A percentile compares a stretch with the other conserved stretches of the same genome.
Evolutionary conservation across 2,329 filamentous ascomycete genomes (phyloP).

Genomic region (Colletotrichum theobromicola): DNA sequence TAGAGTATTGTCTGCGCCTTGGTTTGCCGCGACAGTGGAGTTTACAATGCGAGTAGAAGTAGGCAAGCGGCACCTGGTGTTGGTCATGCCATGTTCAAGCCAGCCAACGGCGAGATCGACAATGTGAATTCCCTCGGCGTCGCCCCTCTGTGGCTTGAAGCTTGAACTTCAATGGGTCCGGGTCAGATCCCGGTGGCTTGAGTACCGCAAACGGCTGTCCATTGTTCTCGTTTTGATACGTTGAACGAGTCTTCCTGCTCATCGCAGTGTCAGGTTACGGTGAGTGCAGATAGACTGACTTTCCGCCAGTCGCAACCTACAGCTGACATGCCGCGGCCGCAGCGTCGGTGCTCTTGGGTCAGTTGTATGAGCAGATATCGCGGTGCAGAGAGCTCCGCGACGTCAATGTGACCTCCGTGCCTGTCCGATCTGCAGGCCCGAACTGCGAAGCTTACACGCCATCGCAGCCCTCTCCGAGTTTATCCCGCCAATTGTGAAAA

Average conservation of each 20-base stretch:
- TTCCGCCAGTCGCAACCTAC: background rate
- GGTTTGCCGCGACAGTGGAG: background rate
- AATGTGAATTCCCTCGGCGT: background rate
- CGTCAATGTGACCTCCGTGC: background rate
- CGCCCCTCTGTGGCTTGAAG: background rate
- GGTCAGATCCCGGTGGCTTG: background rate
- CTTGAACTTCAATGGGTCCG: background rate
- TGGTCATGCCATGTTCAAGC: background rate
- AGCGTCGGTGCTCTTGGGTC: background rate
- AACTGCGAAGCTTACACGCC: background rate
- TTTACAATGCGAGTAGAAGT: too few relatives aligned
- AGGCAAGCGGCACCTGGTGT: background rate
- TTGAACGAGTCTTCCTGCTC: background rate
- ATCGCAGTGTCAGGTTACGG: background rate
- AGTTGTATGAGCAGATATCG: background rate
- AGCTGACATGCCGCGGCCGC: background rate
- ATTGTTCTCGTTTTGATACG: background rate
- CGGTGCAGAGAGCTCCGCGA: background rate
- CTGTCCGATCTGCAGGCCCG: background rate
- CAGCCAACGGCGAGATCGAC: background rate
- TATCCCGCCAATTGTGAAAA: background rate
- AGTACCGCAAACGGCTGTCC: background rate
- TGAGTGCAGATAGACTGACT: background rate
- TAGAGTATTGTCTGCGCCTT: background rate
- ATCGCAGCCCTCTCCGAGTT: background rate